These are phyloP conservation scores for Prunus yedoensis DNA, from an alignment of 331 rosid genomes.

Conservation along the genomic window DNA sequence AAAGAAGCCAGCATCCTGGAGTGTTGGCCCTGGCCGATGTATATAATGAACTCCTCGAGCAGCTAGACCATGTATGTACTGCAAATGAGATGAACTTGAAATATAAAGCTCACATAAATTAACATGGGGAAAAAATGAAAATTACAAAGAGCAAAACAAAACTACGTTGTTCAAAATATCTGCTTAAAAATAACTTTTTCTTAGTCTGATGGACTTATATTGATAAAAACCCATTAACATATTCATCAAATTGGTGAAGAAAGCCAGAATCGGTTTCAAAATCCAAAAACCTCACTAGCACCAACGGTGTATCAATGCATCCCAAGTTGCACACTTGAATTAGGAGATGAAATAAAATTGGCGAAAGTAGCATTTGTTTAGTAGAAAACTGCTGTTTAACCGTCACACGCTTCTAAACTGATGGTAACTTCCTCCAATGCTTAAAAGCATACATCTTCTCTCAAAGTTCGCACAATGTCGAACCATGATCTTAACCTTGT, in stretches of 20 bases:
- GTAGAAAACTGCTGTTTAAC: background rate
- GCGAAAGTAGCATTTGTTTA: background rate
- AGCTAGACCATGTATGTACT: conserved; percentile 97
- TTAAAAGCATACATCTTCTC: conserved; percentile 27
- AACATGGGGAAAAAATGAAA: background rate
- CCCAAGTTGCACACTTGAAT: too few relatives aligned
- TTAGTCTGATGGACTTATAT: background rate
- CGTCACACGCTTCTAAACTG: conserved; percentile 1
- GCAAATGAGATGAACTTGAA: conserved; percentile 34
- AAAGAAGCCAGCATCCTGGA: conserved; percentile 85
- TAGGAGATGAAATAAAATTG: background rate
- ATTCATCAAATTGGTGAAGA: too few relatives aligned
- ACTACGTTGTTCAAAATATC: background rate
- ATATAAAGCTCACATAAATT: conserved; percentile 12
- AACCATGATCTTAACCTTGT: conserved; percentile 31
- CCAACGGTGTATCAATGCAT: too few relatives aligned
- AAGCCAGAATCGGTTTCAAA: too few relatives aligned
- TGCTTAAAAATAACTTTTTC: background rate
- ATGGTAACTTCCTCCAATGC: conserved; percentile 11
- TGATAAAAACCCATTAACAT: background rate
- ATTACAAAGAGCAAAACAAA: background rate
- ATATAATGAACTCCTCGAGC: conserved; percentile 96
- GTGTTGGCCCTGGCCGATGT: conserved; percentile 86
- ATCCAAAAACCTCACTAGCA: too few relatives aligned
- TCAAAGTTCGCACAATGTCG: conserved; percentile 21